phyloP scores from a whole-genome alignment of 2,329 filamentous ascomycete species.

The Nigrospora sphaerica region DNA sequence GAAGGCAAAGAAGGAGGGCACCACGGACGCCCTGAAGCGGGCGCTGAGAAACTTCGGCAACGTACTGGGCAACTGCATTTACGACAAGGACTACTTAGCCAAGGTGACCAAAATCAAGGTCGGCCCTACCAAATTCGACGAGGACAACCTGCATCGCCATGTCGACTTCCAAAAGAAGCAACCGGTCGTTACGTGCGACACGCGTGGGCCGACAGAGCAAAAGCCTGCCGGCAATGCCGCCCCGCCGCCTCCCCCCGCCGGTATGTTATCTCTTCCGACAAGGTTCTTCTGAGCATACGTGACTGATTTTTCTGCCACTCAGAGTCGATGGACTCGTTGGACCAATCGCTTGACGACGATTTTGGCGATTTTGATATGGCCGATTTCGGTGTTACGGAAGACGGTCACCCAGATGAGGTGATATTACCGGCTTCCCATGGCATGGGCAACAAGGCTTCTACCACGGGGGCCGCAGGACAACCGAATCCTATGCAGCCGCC shows the following conservation, averaged over 20 bases:
- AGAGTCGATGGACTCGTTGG: constrained; percentile 21
- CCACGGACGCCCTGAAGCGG: constrained; percentile 88
- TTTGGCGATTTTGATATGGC: constrained; percentile 65
- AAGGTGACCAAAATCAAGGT: constrained; percentile 89
- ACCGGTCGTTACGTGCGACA: constrained; percentile 11
- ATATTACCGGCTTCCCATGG: constrained; percentile 37
- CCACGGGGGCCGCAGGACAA: constrained; percentile 12
- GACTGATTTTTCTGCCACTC: constrained; percentile 2
- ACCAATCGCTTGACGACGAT: constrained; percentile 22
- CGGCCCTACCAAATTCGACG: constrained; percentile 68
- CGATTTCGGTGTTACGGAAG: constrained; percentile 64
- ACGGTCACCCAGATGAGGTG: constrained; percentile 73
- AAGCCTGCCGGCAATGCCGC: too few relatives aligned
- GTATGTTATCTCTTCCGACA: too few relatives aligned
- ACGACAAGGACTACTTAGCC: constrained; percentile 88
- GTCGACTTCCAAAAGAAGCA: constrained; percentile 64
- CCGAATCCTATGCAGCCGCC: constrained; percentile 29
- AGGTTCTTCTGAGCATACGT: too few relatives aligned
- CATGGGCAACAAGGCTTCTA: constrained; percentile 15
- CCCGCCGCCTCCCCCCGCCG: too few relatives aligned
- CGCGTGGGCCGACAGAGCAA: too few relatives aligned
- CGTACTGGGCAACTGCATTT: constrained; percentile 95
- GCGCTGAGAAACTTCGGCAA: constrained; percentile 90
- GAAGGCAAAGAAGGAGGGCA: constrained; percentile 97
- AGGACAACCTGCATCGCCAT: constrained; percentile 75